Evolutionary conservation across 306 rosid species (phyloP).

Genomic region (Gillenia trifoliata): DNA sequence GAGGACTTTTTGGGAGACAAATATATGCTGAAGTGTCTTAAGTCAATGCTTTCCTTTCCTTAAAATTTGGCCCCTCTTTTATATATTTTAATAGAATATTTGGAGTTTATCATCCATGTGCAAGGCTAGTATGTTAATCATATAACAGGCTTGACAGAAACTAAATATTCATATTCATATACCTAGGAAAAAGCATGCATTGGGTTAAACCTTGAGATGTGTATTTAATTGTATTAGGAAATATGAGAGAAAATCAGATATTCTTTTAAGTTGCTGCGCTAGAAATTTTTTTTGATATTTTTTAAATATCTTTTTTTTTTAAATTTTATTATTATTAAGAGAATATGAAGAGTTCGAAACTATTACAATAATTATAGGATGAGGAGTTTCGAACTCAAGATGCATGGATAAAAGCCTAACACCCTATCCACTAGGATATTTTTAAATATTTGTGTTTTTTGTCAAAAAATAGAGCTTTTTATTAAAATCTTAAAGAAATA

Average conservation of each 20-base stretch:
- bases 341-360: too few species aligned
- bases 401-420: too few species aligned
- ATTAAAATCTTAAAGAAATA: too few species aligned
- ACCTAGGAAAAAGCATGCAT: neutral
- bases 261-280: neutral
- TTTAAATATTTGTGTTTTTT: too few species aligned
- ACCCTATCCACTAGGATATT: too few species aligned
- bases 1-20: neutral
- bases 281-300: neutral
- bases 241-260: neutral
- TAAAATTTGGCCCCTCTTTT: neutral
- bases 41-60: neutral
- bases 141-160: neutral
- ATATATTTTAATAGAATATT: neutral
- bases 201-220: neutral
- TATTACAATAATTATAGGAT: too few species aligned
- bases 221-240: neutral
- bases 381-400: too few species aligned
- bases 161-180: neutral
- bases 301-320: too few species aligned
- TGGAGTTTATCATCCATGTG: neutral
- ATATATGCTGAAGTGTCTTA: neutral
- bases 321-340: too few species aligned
- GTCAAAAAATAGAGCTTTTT: too few species aligned
- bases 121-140: neutral